Evolutionary conservation across 2,329 filamentous ascomycete genomes (phyloP), one percentile per base, ranked within the genome.

Genomic region (Mycosphaerelloides madeirae): DNA sequence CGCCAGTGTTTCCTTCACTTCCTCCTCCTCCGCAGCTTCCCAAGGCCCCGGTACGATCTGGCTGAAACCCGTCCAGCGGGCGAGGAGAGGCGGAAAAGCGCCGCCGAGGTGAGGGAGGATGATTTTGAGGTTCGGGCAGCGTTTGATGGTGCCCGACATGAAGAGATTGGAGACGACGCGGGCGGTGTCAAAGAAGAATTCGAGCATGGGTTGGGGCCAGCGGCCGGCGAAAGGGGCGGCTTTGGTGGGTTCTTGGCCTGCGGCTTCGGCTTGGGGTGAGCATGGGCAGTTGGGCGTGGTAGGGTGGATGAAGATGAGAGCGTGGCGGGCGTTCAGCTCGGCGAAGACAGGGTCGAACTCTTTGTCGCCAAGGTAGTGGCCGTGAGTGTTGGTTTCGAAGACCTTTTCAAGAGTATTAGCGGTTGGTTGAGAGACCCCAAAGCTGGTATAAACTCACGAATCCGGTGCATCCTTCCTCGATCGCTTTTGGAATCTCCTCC

Each of bases 161-260:
- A 78, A 72, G 8, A 78, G 61, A 46, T 76, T 74, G 29, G 69
- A 66, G 1, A 76, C 66, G 0, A 69, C 66, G 0, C 75, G 60
- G 2, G 73, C 71, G 0, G 73, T 74, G 43, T 78, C 76, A 56
- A 78, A 78, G 51, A 78, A 66, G 58, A 77, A 78, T 47, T 76
- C 73, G 29, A 74, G 67, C 54, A 71, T 68, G 0, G 72, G 70
- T 8, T 70, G 58, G 0, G 72, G 72, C 39, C 68, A 69, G 7
- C 61, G 57, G 0, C 53, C 44, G 1, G 59, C 59, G 2, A 72
- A 60, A 0, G 69, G 69, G 3, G 65, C 54, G 1, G 69, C 68
- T 13, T 59, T 55, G 0, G 55, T 52, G 1, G 58, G 56, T 9
- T 47, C 28, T 41, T 58, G 29, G 32, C 53, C 43, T 35, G 53